These are phyloP conservation scores for Eimeria praecox DNA, from an alignment of 169 alveolate species.

Conservation along the genomic window DNA sequence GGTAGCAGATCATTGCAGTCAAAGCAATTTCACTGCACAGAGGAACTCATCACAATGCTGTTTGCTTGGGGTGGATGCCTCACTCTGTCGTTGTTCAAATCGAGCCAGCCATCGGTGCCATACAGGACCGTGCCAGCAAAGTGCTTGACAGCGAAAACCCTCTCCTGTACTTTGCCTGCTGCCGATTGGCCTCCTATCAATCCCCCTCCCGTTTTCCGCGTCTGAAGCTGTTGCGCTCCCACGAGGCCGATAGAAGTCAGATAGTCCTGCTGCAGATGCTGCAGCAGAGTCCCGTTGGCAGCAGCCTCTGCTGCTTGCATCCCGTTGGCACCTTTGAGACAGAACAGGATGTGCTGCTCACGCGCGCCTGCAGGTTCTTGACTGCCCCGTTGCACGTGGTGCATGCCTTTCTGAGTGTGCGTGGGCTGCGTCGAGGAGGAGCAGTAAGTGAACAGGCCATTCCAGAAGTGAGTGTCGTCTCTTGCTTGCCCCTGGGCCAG, in stretches of 20 bases:
- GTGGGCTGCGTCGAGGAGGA: background rate
- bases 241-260: slow-evolving; percentile 4
- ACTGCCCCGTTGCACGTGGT: background rate
- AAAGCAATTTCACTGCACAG: background rate
- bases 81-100: slow-evolving; percentile 58
- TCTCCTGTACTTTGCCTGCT: slow-evolving; percentile 44
- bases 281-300: slow-evolving; percentile 16
- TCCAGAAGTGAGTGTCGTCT: slow-evolving; percentile 67
- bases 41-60: too few relatives aligned
- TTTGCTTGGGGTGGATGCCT: too few relatives aligned
- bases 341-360: slow-evolving; percentile 17
- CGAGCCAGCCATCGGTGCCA: slow-evolving; percentile 70
- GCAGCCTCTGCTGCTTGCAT: slow-evolving; percentile 47
- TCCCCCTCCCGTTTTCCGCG: background rate
- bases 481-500: slow-evolving; percentile 68
- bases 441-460: slow-evolving; percentile 50
- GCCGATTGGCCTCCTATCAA: background rate
- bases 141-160: slow-evolving; percentile 60
- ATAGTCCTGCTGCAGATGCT: too few relatives aligned
- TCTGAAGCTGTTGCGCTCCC: slow-evolving; percentile 16
- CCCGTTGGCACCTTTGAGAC: slow-evolving; percentile 35
- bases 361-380: background rate
- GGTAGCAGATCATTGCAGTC: too few relatives aligned
- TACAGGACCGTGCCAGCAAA: slow-evolving; percentile 65
- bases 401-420: background rate